Conservation (phyloP, 257 asterid species). For the Primulina eburnea region DNA sequence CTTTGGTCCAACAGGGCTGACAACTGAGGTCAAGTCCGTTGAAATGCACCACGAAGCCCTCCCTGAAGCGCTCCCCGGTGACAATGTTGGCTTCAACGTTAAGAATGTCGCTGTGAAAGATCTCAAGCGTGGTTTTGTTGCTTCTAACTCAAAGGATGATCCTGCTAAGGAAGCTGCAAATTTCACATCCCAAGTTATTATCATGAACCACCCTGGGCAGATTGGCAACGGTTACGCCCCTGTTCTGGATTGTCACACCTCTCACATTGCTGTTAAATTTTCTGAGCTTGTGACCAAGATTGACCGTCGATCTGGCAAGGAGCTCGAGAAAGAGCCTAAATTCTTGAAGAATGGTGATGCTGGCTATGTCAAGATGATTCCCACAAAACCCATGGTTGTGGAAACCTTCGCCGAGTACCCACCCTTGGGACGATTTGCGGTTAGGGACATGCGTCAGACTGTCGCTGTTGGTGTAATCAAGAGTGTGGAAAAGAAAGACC, state of each 20-base stretch:
- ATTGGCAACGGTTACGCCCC: neutral
- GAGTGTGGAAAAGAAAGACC: neutral
- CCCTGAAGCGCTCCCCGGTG: neutral
- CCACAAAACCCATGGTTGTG: neutral
- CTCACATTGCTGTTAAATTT: neutral
- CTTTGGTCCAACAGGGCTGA: constrained; percentile 2
- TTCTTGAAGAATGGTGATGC: neutral
- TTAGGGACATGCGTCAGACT: neutral
- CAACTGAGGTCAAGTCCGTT: neutral
- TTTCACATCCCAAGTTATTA: neutral
- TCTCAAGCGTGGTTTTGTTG: neutral
- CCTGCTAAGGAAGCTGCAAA: neutral
- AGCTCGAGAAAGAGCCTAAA: neutral
- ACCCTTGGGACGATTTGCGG: neutral
- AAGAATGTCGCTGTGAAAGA: neutral
- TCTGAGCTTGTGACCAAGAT: neutral
- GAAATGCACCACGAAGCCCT: neutral
- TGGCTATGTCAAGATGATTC: neutral
- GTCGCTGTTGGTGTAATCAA: neutral
- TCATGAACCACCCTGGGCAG: neutral
- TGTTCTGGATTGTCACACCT: neutral
- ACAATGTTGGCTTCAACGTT: neutral
- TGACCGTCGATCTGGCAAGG: neutral
- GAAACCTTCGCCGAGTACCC: neutral
- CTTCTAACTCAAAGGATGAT: neutral